Evolutionary conservation across 140 eudicot genomes (phyloP).

Genomic region (Senecio squalidus): DNA sequence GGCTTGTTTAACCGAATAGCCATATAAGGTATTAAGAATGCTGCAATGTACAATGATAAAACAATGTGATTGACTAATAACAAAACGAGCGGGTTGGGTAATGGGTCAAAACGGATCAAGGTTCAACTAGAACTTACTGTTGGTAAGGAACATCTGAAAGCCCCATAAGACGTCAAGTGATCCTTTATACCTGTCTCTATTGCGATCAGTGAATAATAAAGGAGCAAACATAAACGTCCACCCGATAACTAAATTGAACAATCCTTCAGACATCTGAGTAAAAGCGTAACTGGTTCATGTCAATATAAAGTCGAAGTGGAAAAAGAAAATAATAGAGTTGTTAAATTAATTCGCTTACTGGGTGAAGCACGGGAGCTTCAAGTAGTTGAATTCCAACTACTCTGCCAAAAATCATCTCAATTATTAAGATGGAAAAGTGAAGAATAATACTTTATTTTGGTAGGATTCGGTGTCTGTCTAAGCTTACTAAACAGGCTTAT

Average conservation of each 20-base stretch:
- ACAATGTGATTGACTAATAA: not conserved
- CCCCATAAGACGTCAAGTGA: conserved; percentile 90
- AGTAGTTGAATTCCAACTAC: conserved; percentile 74
- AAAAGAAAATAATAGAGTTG: not conserved
- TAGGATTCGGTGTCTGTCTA: not conserved
- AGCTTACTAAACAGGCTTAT: not conserved
- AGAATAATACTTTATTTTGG: too few species aligned
- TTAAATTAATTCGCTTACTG: conserved; percentile 38
- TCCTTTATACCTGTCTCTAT: conserved; percentile 70
- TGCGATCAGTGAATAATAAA: conserved; percentile 72
- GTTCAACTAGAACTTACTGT: conserved; percentile 14
- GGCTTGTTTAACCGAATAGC: conserved; percentile 77
- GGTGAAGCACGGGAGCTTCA: conserved; percentile 96
- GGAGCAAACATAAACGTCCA: conserved; percentile 98
- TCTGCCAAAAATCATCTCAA: conserved; percentile 62
- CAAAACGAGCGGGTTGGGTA: not conserved
- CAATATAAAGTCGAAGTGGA: not conserved
- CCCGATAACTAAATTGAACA: conserved; percentile 86
- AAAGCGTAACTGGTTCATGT: conserved; percentile 9
- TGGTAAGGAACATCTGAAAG: conserved; percentile 80
- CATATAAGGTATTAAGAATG: conserved; percentile 95
- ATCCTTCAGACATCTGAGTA: conserved; percentile 78
- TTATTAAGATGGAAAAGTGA: too few species aligned
- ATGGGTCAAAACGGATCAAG: not conserved
- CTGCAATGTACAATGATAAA: conserved; percentile 33